phyloP scores from a whole-genome alignment of 2,329 filamentous ascomycete species.

The Phaeomoniella chlamydospora region DNA sequence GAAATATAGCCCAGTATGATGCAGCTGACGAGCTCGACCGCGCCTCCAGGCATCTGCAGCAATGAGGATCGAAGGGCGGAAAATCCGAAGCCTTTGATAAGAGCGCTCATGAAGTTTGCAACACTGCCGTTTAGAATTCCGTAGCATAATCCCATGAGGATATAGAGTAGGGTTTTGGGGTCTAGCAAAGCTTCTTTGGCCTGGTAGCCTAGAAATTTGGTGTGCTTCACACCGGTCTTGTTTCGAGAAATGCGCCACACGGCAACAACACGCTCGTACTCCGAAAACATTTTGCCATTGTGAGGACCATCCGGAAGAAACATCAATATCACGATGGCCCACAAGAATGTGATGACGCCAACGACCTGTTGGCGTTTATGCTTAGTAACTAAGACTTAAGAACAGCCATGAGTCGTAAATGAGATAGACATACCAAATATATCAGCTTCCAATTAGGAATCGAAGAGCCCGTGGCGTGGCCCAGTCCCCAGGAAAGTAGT shows the following conservation, averaged over 20 bases:
- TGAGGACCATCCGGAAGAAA: slow-evolving; percentile 34
- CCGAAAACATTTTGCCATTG: slow-evolving; percentile 5
- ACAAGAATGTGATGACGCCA: slow-evolving; percentile 6
- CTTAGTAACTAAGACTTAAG: no score
- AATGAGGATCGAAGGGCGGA: slow-evolving; percentile 20
- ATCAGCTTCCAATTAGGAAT: slow-evolving; percentile 22
- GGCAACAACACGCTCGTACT: slow-evolving; percentile 7
- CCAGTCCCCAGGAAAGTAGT: slow-evolving; percentile 20
- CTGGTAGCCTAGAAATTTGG: slow-evolving; percentile 6
- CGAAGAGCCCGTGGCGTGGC: slow-evolving; percentile 14
- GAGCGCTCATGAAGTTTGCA: slow-evolving; percentile 15
- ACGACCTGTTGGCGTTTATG: slow-evolving; percentile 1
- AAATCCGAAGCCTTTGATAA: slow-evolving; percentile 26
- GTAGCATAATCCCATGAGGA: slow-evolving; percentile 8
- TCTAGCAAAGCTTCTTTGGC: slow-evolving; percentile 9
- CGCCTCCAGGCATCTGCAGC: slow-evolving; percentile 15
- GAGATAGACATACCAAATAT: slow-evolving; percentile 17
- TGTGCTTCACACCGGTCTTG: slow-evolving; percentile 9
- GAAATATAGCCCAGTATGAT: slow-evolving; percentile 20
- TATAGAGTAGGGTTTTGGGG: slow-evolving; percentile 10
- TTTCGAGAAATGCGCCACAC: slow-evolving; percentile 8
- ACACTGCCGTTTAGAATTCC: slow-evolving; percentile 18
- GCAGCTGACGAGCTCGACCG: slow-evolving; percentile 17
- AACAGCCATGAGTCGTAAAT: no score
- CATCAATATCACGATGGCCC: slow-evolving; percentile 14